Conservation (phyloP, 2,329 filamentous ascomycete genomes). For the Exophiala sideris region DNA sequence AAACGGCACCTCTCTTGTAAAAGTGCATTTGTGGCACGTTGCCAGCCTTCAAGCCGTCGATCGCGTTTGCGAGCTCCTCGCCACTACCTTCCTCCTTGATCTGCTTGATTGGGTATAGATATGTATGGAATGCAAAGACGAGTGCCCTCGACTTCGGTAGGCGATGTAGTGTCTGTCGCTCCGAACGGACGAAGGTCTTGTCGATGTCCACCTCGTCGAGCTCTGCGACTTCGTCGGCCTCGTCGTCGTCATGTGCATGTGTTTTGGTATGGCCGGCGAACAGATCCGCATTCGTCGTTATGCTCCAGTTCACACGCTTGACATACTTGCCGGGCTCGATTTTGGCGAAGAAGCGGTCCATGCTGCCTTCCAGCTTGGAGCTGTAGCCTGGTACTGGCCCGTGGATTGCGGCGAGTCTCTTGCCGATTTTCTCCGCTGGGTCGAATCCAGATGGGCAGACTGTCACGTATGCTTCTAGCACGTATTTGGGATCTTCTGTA, state of each 20-base stretch:
- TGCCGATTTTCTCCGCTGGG: constrained; percentile 53
- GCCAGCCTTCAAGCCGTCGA: constrained; percentile 57
- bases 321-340: constrained; percentile 55
- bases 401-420: constrained; percentile 55
- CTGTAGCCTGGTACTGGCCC: constrained; percentile 56
- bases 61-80: constrained; percentile 53
- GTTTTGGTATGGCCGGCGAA: constrained; percentile 37
- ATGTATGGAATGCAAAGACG: constrained; percentile 63
- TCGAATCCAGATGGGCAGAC: constrained; percentile 60
- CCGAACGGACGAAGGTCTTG: constrained; percentile 52
- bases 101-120: constrained; percentile 54
- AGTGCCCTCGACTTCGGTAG: constrained; percentile 53
- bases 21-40: constrained; percentile 56
- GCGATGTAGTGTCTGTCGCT: constrained; percentile 61
- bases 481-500: constrained; percentile 41
- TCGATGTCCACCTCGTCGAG: constrained; percentile 45
- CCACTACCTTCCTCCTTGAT: constrained; percentile 57
- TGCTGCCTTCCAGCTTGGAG: constrained; percentile 54
- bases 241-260: constrained; percentile 31
- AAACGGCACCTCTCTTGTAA: constrained; percentile 58
- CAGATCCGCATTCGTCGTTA: constrained; percentile 39
- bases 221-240: constrained; percentile 28
- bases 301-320: constrained; percentile 52
- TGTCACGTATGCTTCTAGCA: constrained; percentile 54
- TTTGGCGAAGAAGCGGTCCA: constrained; percentile 60